phyloP scores from a whole-genome alignment of 148 eudicot species.

The Hydrangea macrophylla region DNA sequence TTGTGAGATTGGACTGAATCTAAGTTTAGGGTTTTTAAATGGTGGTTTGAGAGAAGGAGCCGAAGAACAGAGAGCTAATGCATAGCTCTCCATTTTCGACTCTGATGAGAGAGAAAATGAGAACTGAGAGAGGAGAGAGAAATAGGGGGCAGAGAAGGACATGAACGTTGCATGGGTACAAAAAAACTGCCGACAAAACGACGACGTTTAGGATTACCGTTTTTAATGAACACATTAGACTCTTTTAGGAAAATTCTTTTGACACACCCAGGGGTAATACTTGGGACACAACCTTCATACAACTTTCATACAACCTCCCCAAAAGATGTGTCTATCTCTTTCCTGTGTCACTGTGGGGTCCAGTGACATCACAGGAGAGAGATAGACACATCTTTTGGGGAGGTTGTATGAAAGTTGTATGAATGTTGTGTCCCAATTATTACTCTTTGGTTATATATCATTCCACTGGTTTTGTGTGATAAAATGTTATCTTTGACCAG shows the following conservation, averaged over 20 bases:
- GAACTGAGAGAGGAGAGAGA: neutral
- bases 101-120: neutral
- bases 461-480: no score
- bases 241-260: no score
- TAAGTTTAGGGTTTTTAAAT: slow-evolving; percentile 1
- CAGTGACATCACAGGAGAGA: no score
- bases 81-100: slow-evolving; percentile 19
- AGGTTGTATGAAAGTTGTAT: no score
- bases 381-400: no score
- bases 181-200: neutral
- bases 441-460: no score
- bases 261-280: no score
- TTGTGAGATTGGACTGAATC: neutral
- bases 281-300: no score
- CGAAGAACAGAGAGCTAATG: slow-evolving; percentile 18
- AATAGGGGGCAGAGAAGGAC: neutral
- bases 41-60: slow-evolving; percentile 5
- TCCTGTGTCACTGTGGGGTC: no score
- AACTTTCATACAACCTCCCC: neutral
- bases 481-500: no score
- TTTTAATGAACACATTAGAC: neutral
- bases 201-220: neutral
- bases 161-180: neutral
- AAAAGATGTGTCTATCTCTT: neutral
- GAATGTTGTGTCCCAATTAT: no score